Percentiles rank a stretch among this genome's conserved stretches.
These are phyloP conservation scores for Fusarium nisikadoi DNA, from an alignment of 2,329 filamentous ascomycete genomes.

Conservation along the genomic window DNA sequence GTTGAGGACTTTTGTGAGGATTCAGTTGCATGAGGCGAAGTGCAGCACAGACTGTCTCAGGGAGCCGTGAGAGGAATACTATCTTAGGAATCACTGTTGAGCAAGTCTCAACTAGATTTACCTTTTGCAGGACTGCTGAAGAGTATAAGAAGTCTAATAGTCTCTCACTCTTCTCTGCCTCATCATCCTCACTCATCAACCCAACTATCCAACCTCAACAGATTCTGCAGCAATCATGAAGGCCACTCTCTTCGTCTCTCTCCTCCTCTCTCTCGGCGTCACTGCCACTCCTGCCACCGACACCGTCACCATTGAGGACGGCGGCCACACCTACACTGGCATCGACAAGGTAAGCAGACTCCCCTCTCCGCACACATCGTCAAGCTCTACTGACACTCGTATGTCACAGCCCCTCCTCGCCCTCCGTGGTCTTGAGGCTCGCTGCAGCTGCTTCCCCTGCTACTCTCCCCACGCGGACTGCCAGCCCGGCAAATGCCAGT, in stretches of 20 bases:
- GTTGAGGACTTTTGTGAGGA: slow-evolving; percentile 1
- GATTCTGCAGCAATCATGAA: slow-evolving; percentile 5
- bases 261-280: slow-evolving; percentile 11
- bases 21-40: slow-evolving; percentile 3
- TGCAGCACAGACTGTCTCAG: not conserved
- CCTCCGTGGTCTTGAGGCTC: slow-evolving; percentile 14
- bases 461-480: slow-evolving; percentile 17
- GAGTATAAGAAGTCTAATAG: not conserved
- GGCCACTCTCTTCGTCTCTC: not conserved
- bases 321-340: slow-evolving; percentile 2
- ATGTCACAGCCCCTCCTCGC: not conserved
- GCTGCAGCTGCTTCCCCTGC: slow-evolving; percentile 15
- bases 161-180: not conserved
- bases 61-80: not conserved
- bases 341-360: slow-evolving; percentile 6
- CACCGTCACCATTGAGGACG: slow-evolving; percentile 6
- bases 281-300: slow-evolving; percentile 2
- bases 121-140: fast-evolving
- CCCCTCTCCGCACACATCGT: fast-evolving
- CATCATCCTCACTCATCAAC: not conserved
- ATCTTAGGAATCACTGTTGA: not conserved
- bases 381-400: not conserved
- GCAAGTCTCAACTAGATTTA: fast-evolving
- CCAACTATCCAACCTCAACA: not conserved
- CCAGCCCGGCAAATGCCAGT: slow-evolving; percentile 1